These are phyloP conservation scores for Sextonia rubra DNA, from an alignment of 164 flowering plant genomes.

Conservation along the genomic window DNA sequence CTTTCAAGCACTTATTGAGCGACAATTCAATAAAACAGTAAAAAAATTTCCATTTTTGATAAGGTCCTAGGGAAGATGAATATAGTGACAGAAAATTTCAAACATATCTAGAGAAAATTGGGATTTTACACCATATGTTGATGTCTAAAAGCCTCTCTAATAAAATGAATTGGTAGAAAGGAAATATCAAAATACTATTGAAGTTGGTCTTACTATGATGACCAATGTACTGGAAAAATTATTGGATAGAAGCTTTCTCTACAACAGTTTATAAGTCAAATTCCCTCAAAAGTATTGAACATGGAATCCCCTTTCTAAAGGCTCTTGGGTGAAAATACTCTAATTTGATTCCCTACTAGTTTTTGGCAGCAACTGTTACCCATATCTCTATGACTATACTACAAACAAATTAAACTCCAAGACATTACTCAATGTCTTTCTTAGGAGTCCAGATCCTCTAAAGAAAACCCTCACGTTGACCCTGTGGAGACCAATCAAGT, in stretches of 20 bases:
- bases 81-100: neutral
- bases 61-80: neutral
- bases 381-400: neutral
- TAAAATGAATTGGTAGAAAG: neutral
- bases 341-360: neutral
- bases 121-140: neutral
- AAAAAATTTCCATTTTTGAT: neutral
- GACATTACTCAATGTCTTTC: neutral
- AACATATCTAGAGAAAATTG: too few relatives aligned
- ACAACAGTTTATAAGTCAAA: neutral
- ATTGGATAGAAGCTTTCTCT: neutral
- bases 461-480: too few relatives aligned
- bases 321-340: neutral
- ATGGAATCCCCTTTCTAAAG: neutral
- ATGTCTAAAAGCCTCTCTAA: too few relatives aligned
- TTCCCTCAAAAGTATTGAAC: neutral
- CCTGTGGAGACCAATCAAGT: too few relatives aligned
- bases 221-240: neutral
- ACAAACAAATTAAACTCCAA: neutral
- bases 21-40: neutral
- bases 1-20: neutral
- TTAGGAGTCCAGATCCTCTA: too few relatives aligned
- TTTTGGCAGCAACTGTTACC: slow-evolving; percentile 3
- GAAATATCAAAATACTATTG: neutral
- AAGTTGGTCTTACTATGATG: neutral